Conservation (phyloP, 192 early-diverging fungal genomes). For the Umbelopsis sp. region DNA sequence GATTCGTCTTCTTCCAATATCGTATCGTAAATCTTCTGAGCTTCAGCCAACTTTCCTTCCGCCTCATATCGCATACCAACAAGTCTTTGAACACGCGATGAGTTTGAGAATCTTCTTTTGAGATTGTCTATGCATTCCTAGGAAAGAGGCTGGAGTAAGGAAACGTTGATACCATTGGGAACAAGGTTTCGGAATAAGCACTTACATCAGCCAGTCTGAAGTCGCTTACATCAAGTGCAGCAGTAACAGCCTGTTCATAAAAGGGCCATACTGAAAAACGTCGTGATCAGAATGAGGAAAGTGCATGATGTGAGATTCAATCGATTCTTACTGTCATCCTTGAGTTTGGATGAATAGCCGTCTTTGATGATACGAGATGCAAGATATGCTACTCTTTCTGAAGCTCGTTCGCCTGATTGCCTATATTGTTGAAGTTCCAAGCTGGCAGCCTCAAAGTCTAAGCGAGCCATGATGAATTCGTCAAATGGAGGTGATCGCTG, state of each 20-base stretch:
- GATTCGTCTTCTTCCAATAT: constrained; percentile 77
- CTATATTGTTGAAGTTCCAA: constrained; percentile 29
- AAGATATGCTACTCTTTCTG: constrained; percentile 28
- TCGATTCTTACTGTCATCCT: constrained; percentile 31
- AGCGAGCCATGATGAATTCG: constrained; percentile 17
- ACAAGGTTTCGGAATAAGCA: not conserved
- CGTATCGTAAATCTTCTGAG: constrained; percentile 70
- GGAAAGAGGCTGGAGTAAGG: not conserved
- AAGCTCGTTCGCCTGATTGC: constrained; percentile 25
- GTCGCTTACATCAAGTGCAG: constrained; percentile 79
- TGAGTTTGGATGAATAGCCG: constrained; percentile 21
- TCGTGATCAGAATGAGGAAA: not conserved
- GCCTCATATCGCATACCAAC: constrained; percentile 82
- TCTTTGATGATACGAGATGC: constrained; percentile 28
- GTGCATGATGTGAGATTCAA: constrained; percentile 37
- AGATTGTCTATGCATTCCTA: constrained; percentile 64
- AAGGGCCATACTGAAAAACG: constrained; percentile 61
- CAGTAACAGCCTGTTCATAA: constrained; percentile 81
- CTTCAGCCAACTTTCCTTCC: constrained; percentile 66
- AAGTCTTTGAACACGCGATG: constrained; percentile 72
- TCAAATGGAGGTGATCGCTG: not conserved
- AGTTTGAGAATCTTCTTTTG: constrained; percentile 63
- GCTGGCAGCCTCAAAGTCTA: constrained; percentile 22
- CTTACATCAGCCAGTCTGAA: constrained; percentile 60
- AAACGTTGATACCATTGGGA: not conserved